Base-by-base conservation (phyloP, 768 basidiomycete genomes). In the Phylloporus arenicola region DNA sequence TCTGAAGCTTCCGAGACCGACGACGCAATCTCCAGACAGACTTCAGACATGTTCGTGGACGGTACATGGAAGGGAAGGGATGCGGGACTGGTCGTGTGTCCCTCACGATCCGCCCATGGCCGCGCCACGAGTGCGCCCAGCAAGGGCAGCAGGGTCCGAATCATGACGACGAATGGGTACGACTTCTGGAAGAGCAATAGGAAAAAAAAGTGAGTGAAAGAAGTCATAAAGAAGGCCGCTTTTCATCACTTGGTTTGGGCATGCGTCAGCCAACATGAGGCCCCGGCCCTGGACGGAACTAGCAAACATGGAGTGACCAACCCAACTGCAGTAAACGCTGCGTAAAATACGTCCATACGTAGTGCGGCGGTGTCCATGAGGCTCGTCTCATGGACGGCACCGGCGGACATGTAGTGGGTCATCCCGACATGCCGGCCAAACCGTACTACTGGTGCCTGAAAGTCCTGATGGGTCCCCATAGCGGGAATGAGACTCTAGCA, bases 1-100 rank as follows among this genome's bases (percentile, higher is more conserved):
- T 47, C 62, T 34, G 61, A 61, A 39, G 51, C 49, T 0, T 47
- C 43, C 10, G 62, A 64, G 30, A 56, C 54, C 1, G 54, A 51
- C 39, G 53, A 58, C 33, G 59, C 62, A 48, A 63, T 61, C 37
- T 62, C 52, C 14, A 46, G 30, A 30, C 62, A 58, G 24, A 58
- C 56, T 14, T 42, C 45, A 39, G 56, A 48, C 33, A 45, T 43
- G 38, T 58, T 35, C 30, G 35, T 6, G 12, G 49, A 38, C 24
- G 30, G 5, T 11, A 17, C 43, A 17, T 35, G n/a, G 3, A 40
- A 47, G 17, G 39, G 38, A 39, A 50, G 16, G 31, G 43, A 35
- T 16, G 14, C 17, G 16, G 12, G 13, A 11, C 40, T 30, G 30
- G 12, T 31, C 30, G 30, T 31, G 24, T 39, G 29, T 25, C n/a